A percentile compares a stretch with the other conserved stretches of the same genome.
Conservation (phyloP, 495 filamentous ascomycete genomes). For the Viridothelium virens region DNA sequence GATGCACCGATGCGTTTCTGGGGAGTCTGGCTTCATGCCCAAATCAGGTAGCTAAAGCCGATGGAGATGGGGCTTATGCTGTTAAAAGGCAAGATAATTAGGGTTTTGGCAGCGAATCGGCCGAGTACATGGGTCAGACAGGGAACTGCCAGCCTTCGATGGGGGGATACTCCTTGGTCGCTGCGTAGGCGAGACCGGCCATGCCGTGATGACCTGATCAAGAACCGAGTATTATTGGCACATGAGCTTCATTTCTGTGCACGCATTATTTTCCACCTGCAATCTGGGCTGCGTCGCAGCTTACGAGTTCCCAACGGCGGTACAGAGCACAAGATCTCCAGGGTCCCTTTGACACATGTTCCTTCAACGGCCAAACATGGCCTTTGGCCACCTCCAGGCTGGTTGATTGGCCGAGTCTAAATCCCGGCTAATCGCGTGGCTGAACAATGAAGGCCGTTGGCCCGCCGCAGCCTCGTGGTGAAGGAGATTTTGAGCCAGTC, state of each 20-base stretch:
- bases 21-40: not conserved
- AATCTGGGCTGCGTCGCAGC: too few relatives aligned
- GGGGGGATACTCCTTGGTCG: not conserved
- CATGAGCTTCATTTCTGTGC: not conserved
- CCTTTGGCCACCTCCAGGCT: too few relatives aligned
- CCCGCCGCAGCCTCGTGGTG: not conserved
- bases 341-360: not conserved
- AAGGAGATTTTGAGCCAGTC: constrained; percentile 2
- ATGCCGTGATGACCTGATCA: not conserved
- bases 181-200: constrained; percentile 1
- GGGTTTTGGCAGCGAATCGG: constrained; percentile 2
- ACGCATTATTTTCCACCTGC: not conserved
- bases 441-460: not conserved
- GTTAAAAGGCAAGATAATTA: not conserved
- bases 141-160: not conserved
- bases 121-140: not conserved
- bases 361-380: not conserved
- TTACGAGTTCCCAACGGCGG: too few relatives aligned
- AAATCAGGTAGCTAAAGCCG: constrained; percentile 2
- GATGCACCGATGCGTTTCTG: not conserved
- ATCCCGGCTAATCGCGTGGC: constrained; percentile 11
- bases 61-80: not conserved
- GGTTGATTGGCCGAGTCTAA: not conserved
- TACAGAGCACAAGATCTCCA: not conserved
- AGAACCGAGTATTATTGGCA: not conserved